Evolutionary conservation across 2,329 filamentous ascomycete genomes (phyloP).

Genomic region (Aspergillus versicolor): DNA sequence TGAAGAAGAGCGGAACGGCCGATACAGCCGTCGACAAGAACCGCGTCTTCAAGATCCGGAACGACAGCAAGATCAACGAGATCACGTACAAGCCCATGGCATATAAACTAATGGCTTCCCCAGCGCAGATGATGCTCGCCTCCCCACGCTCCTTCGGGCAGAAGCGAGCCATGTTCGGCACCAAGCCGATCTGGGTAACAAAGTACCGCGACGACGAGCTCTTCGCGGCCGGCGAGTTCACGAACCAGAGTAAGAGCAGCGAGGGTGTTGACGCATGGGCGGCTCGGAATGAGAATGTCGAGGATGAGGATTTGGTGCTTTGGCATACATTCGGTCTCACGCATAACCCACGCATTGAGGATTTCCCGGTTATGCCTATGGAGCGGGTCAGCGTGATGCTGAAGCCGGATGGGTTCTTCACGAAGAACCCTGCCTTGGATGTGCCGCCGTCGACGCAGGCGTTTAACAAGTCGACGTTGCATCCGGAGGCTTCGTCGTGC

Average conservation of each 20-base stretch:
- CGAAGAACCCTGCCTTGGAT: constrained; percentile 50
- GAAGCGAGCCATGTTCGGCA: constrained; percentile 51
- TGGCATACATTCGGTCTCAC: constrained; percentile 56
- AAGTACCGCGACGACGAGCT: constrained; percentile 54
- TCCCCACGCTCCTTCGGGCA: constrained; percentile 45
- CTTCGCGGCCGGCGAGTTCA: constrained; percentile 53
- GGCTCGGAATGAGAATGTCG: constrained; percentile 47
- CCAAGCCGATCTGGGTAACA: constrained; percentile 57
- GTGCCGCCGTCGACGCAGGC: constrained; percentile 42
- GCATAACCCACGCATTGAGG: constrained; percentile 63
- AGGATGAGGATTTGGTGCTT: constrained; percentile 46
- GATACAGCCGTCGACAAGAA: constrained; percentile 53
- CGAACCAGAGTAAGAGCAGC: constrained; percentile 53
- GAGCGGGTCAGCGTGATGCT: constrained; percentile 52
- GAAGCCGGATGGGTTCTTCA: constrained; percentile 52
- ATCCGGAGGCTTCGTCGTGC: constrained; percentile 28
- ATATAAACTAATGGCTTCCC: constrained; percentile 51
- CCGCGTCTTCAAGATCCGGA: constrained; percentile 55
- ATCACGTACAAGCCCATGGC: constrained; percentile 48
- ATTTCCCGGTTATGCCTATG: constrained; percentile 67
- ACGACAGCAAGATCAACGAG: constrained; percentile 46
- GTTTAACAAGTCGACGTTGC: constrained; percentile 40
- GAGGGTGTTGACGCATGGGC: constrained; percentile 55
- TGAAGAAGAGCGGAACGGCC: constrained; percentile 51
- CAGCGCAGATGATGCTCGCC: constrained; percentile 52